These are phyloP conservation scores for Auriscalpium microsporum DNA, from an alignment of 768 basidiomycete species.

Conservation along the genomic window DNA sequence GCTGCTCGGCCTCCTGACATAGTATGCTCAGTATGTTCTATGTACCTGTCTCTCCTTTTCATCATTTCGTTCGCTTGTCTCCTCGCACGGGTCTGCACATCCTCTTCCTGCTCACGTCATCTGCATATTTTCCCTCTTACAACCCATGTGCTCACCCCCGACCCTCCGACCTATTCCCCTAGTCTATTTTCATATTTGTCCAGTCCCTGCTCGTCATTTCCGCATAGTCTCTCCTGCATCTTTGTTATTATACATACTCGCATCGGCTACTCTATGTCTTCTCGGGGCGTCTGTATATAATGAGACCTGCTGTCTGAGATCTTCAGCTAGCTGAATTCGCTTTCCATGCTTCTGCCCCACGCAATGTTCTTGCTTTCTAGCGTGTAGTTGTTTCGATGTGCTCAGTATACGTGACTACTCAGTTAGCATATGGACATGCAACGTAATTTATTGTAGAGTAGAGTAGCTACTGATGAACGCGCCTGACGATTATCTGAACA, in stretches of 20 bases:
- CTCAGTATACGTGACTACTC: too few species aligned
- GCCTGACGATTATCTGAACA: too few species aligned
- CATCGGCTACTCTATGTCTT: background rate
- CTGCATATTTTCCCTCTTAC: too few species aligned
- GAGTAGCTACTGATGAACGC: too few species aligned
- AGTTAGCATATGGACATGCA: too few species aligned
- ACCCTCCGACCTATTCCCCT: too few species aligned
- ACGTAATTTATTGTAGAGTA: too few species aligned
- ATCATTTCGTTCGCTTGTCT: background rate
- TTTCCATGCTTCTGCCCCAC: background rate
- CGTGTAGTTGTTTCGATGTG: too few species aligned
- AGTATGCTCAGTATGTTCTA: background rate
- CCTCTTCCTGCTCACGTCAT: background rate
- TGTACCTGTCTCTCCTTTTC: background rate
- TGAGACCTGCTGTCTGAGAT: background rate
- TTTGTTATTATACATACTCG: background rate
- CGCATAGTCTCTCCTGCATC: background rate
- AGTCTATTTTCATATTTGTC: too few species aligned
- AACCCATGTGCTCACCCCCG: too few species aligned
- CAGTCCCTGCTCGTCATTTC: too few species aligned
- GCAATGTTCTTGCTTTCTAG: too few species aligned
- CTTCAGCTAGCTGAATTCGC: background rate
- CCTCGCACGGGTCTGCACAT: background rate
- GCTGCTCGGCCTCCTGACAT: conserved; percentile 31
- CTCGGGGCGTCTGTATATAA: background rate